phyloP scores from a whole-genome alignment of 768 basidiomycete genomes.

The Dendrothele bispora region DNA sequence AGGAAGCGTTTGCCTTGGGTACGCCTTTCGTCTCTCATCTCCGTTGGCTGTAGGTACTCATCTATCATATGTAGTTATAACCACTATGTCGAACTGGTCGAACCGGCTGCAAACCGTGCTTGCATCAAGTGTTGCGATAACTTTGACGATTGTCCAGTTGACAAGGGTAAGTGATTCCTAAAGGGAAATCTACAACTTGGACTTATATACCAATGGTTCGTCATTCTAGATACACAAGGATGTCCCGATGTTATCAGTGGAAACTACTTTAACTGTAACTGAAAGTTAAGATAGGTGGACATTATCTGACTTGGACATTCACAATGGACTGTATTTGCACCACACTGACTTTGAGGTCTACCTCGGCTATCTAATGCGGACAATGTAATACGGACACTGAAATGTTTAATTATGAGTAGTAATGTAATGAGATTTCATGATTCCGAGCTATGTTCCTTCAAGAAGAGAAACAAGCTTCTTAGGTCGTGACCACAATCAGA shows the following conservation, averaged over 20 bases:
- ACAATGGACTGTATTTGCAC: no score
- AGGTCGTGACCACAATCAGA: no score
- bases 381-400: no score
- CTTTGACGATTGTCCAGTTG: conserved; percentile 50
- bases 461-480: no score
- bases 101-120: conserved; percentile 49
- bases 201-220: neutral
- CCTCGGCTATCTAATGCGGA: no score
- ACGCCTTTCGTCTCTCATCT: conserved; percentile 10
- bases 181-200: neutral
- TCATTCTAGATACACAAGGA: conserved; percentile 41
- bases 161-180: conserved; percentile 45
- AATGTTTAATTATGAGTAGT: no score
- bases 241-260: conserved; percentile 54
- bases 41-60: neutral
- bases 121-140: conserved; percentile 63
- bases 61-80: conserved; percentile 38
- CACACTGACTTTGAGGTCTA: no score
- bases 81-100: conserved; percentile 59
- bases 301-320: no score
- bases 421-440: no score
- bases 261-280: conserved; percentile 54
- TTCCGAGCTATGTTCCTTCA: no score
- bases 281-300: no score
- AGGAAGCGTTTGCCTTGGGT: conserved; percentile 53